Evolutionary conservation across 2,329 filamentous ascomycete genomes (phyloP), one percentile per base, ranked within the genome.

Genomic region (Alternaria conjuncta): DNA sequence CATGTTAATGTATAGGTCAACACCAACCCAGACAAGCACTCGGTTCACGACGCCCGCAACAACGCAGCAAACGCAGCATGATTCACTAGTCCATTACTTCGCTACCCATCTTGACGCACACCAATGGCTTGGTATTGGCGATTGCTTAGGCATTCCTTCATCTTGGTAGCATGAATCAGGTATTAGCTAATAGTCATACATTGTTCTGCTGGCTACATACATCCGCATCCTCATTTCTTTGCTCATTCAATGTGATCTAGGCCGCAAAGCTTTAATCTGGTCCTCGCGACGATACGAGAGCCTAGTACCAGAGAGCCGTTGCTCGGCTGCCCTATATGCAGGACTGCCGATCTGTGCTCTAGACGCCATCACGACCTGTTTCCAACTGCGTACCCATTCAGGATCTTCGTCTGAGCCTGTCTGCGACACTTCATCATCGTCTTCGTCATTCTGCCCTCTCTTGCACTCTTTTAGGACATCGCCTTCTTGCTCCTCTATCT

Each of bases 1-100:
- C 10, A 53, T 67, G 18, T 61, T 20, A 11, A 20, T 21, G 4
- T 13, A 30, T 26, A 67, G 65, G 49, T 67, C 46, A 50, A 61
- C 20, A 30, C 25, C 12, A 61, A 61, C 3, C 44, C 65, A 4
- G 28, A 23, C 0, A 60, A 49, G 13, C 51, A 28, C 15, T 66
- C 67, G 13, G 58, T 67, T 12, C 59, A 69, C 28, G 36, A 36
- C 10, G 21, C 13, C 4, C 23, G 36, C 36, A 18, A 11, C 5
- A 41, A 41, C 9, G 9, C n/a, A 18, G 9, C 36, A 41, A 18
- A 41, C 36, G 1, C n/a, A 41, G 3, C 3, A 18, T 41, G 36
- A 41, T 41, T 15, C 2, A 41, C 32, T 5, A 18, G 2, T 41
- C 2, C 8, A n/a, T 36, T 5, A 36, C 2, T 13, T 15, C 32